Evolutionary conservation across 2,329 filamentous ascomycete genomes (phyloP).

Genomic region (Thelonectria discophora): DNA sequence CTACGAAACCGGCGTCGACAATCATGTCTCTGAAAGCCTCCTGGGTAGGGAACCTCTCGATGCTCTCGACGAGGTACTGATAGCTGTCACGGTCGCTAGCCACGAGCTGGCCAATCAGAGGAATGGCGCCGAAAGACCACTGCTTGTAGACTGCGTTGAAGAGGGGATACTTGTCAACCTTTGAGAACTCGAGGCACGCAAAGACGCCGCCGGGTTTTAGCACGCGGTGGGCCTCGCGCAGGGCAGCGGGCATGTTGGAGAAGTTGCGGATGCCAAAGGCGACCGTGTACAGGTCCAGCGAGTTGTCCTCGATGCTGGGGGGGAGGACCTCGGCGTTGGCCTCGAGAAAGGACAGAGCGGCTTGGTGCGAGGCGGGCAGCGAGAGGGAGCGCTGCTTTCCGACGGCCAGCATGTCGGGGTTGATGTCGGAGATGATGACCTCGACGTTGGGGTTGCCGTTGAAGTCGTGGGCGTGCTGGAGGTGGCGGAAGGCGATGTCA

Average conservation of each 20-base stretch:
- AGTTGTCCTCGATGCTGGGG: conserved; percentile 68
- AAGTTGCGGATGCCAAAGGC: conserved; percentile 98
- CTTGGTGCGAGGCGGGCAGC: conserved; percentile 63
- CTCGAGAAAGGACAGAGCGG: conserved; percentile 78
- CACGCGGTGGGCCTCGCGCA: conserved; percentile 85
- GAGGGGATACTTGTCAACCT: conserved; percentile 76
- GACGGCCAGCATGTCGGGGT: conserved; percentile 91
- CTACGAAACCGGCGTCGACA: conserved; percentile 81
- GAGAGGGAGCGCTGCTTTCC: conserved; percentile 79
- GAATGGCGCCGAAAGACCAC: conserved; percentile 96
- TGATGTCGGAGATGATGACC: conserved; percentile 96
- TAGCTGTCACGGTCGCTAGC: conserved; percentile 95
- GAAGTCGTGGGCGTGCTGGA: conserved; percentile 88
- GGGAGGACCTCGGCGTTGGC: conserved; percentile 86
- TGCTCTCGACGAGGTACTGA: conserved; percentile 98
- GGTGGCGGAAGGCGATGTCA: conserved; percentile 96
- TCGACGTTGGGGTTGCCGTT: conserved; percentile 76
- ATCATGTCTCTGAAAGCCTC: conserved; percentile 87
- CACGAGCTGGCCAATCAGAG: conserved; percentile 92
- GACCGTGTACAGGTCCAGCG: conserved; percentile 95
- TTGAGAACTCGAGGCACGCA: conserved; percentile 94
- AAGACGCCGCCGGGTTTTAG: conserved; percentile 96
- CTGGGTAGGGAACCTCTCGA: conserved; percentile 91
- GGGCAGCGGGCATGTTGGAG: conserved; percentile 84
- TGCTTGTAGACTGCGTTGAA: conserved; percentile 91